These are phyloP conservation scores for Echium plantagineum DNA, from an alignment of 257 asterid species.

Conservation along the genomic window DNA sequence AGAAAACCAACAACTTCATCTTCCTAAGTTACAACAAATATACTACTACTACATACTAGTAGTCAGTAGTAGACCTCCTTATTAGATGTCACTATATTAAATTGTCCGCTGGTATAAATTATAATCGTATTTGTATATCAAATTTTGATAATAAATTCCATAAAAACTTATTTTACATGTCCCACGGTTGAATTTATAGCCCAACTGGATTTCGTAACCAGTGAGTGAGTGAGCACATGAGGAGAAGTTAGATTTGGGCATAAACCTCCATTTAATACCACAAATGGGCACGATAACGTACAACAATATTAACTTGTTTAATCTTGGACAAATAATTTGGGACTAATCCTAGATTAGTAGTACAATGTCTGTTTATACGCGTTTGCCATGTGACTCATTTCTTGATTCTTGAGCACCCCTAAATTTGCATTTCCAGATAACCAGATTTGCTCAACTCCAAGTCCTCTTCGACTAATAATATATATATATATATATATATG, in stretches of 20 bases:
- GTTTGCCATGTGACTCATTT: conserved; percentile 48
- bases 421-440: neutral
- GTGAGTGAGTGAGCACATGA: neutral
- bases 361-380: conserved; percentile 8
- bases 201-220: neutral
- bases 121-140: too few relatives aligned
- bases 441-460: conserved; percentile 7
- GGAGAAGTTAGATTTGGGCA: neutral
- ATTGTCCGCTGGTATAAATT: too few relatives aligned
- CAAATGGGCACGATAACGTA: neutral
- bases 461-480: conserved; percentile 7
- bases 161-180: too few relatives aligned
- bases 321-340: neutral
- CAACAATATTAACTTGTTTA: neutral
- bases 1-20: neutral
- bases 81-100: too few relatives aligned
- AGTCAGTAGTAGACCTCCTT: too few relatives aligned
- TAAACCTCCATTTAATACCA: neutral
- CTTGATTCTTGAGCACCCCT: conserved; percentile 30
- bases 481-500: too few relatives aligned
- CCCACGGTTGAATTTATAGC: too few relatives aligned
- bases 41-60: neutral
- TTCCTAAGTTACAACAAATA: neutral
- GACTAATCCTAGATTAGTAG: neutral
- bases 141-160: too few relatives aligned